These are phyloP conservation scores for Inga leiocalycina DNA, from an alignment of 306 rosid species.

Conservation along the genomic window DNA sequence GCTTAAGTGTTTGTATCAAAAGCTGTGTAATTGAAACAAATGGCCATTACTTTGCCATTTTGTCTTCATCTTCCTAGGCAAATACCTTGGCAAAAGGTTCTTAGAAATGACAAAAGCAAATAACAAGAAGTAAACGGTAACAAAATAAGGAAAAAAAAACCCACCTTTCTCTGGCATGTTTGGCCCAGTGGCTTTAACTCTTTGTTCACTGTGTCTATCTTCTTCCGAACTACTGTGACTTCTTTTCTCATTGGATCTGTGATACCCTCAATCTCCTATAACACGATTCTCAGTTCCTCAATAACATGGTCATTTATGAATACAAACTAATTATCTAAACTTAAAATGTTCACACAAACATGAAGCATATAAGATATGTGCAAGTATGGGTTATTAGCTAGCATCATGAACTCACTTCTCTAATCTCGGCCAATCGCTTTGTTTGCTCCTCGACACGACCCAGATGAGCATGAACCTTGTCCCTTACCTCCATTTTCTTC, in stretches of 20 bases:
- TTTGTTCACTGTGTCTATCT: constrained; percentile 88
- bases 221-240: constrained; percentile 78
- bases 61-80: not conserved
- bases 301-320: not conserved
- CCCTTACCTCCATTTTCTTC: constrained; percentile 81
- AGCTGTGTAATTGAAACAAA: constrained; percentile 40
- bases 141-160: not conserved
- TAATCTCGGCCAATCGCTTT: constrained; percentile 83
- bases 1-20: constrained; percentile 39
- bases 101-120: not conserved
- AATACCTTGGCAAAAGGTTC: not conserved
- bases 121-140: not conserved
- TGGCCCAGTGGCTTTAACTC: constrained; percentile 98
- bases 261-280: constrained; percentile 87
- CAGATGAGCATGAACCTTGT: constrained; percentile 73
- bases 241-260: constrained; percentile 98
- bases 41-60: constrained; percentile 3
- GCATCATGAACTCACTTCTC: constrained; percentile 62
- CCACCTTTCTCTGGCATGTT: constrained; percentile 92
- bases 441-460: constrained; percentile 78
- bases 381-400: not conserved
- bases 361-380: not conserved
- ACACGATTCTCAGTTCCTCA: constrained; percentile 30
- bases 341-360: not conserved
- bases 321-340: not conserved